A percentile compares a stretch with the other conserved stretches of the same genome.
Evolutionary conservation across 805 yeast genomes (phyloP).

Genomic region (Tanozyma kutaoensis): DNA sequence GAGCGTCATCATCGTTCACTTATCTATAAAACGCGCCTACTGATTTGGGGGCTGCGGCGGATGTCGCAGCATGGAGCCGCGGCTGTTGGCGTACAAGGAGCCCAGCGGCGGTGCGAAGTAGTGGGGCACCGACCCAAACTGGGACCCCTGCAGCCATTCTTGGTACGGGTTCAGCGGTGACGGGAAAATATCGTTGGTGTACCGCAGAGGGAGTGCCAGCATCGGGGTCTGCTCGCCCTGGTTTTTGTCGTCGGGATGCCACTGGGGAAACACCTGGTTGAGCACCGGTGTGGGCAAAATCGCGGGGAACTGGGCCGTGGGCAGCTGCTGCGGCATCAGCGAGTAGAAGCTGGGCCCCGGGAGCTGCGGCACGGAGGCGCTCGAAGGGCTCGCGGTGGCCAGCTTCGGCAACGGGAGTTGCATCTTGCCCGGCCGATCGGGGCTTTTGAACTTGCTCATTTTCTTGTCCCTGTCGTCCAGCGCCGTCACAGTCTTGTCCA

Average conservation of each 20-base stretch:
- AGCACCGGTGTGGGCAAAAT: constrained; percentile 18
- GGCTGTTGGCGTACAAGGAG: too few species aligned
- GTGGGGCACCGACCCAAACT: too few species aligned
- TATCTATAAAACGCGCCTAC: too few species aligned
- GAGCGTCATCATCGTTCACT: too few species aligned
- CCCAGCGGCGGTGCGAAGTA: too few species aligned
- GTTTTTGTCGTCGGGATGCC: not conserved
- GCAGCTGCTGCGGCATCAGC: constrained; percentile 17
- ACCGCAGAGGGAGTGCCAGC: constrained; percentile 58
- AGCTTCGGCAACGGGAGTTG: constrained; percentile 22
- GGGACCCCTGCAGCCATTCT: too few species aligned
- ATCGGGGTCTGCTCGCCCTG: constrained; percentile 56
- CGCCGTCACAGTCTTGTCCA: constrained; percentile 34
- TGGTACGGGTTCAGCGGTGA: constrained; percentile 71
- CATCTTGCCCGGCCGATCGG: constrained; percentile 4
- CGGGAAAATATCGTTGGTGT: constrained; percentile 61
- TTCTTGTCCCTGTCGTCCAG: constrained; percentile 10
- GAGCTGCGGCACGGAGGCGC: constrained; percentile 25
- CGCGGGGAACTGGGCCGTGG: constrained; percentile 7
- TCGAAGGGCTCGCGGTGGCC: constrained; percentile 26
- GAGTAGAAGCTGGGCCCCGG: constrained; percentile 12
- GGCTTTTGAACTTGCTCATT: constrained; percentile 7
- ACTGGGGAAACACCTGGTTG: constrained; percentile 15
- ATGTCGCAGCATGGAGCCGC: too few species aligned
- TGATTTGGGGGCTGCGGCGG: too few species aligned